A percentile compares a stretch with the other conserved stretches of the same genome.
These are phyloP conservation scores for Diplosphaera chodatii DNA, from an alignment of 139 green algal species.

Conservation along the genomic window DNA sequence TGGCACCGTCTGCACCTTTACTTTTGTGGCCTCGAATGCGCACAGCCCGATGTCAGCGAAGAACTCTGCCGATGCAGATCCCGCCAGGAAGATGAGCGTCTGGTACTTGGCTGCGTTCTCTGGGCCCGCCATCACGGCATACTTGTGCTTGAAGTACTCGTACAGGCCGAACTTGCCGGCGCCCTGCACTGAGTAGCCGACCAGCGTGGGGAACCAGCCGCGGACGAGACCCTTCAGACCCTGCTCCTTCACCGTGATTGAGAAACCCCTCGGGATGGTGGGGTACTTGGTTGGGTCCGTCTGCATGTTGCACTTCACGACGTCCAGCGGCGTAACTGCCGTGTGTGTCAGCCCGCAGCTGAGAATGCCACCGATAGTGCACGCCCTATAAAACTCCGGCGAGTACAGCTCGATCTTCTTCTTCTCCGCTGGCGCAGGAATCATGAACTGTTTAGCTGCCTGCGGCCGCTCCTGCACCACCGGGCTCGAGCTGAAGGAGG, in stretches of 20 bases:
- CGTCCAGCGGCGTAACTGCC: constrained; percentile 81
- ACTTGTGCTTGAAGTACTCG: constrained; percentile 67
- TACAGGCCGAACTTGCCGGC: constrained; percentile 91
- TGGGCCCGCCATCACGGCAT: constrained; percentile 73
- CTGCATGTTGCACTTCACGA: constrained; percentile 92
- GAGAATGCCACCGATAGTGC: constrained; percentile 65
- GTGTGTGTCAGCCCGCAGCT: constrained; percentile 53
- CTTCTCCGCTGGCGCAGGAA: constrained; percentile 26
- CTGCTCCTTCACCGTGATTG: background rate
- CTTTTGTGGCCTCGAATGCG: constrained; percentile 94
- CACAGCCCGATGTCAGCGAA: constrained; percentile 91
- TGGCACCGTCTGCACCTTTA: constrained; percentile 89
- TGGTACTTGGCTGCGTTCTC: constrained; percentile 84
- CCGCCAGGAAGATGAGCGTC: constrained; percentile 80
- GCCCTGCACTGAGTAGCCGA: constrained; percentile 77
- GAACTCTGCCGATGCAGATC: constrained; percentile 87
- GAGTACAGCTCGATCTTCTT: constrained; percentile 41
- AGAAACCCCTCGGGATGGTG: background rate
- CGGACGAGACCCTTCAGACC: constrained; percentile 63
- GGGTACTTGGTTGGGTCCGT: constrained; percentile 8
- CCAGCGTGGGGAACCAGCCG: constrained; percentile 76
- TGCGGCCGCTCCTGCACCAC: background rate
- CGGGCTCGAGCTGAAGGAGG: background rate
- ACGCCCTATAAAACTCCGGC: constrained; percentile 70
- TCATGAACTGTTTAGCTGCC: background rate